phyloP scores from a whole-genome alignment of 2,329 filamentous ascomycete genomes.

The Colletotrichum gigasporum region DNA sequence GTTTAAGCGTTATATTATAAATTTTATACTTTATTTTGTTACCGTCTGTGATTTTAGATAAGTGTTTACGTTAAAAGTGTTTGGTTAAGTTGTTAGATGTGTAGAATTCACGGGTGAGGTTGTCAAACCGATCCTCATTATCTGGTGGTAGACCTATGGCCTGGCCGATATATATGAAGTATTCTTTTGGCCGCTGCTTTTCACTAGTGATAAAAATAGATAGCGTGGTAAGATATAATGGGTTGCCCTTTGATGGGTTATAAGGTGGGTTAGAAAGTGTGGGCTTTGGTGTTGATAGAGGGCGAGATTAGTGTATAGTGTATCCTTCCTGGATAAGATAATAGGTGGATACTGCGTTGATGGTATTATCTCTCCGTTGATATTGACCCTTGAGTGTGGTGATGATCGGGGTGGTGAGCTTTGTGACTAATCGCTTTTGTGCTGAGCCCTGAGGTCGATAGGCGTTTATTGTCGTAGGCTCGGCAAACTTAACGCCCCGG shows the following conservation, averaged over 20 bases:
- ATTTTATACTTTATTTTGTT: slow-evolving; percentile 5
- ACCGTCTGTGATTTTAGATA: slow-evolving; percentile 5
- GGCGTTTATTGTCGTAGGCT: slow-evolving; percentile 4
- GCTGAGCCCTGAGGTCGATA: slow-evolving; percentile 24
- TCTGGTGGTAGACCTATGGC: too few species aligned
- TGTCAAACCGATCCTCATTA: too few species aligned
- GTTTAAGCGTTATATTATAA: slow-evolving; percentile 10
- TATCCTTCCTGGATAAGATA: slow-evolving; percentile 25
- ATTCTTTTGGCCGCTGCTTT: slow-evolving; percentile 20
- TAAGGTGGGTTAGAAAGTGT: neutral
- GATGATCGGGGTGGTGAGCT: slow-evolving; percentile 23
- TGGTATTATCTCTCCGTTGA: slow-evolving; percentile 24
- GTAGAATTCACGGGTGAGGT: too few species aligned
- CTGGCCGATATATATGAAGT: slow-evolving; percentile 28
- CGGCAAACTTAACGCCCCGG: slow-evolving; percentile 29
- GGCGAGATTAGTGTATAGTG: neutral
- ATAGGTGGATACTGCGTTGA: slow-evolving; percentile 26
- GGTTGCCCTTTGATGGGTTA: neutral
- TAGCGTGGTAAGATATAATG: slow-evolving; percentile 1
- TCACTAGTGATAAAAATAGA: slow-evolving; percentile 22
- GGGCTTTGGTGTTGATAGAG: neutral
- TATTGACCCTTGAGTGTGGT: slow-evolving; percentile 29
- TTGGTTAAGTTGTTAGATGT: slow-evolving; percentile 21
- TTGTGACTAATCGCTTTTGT: slow-evolving; percentile 29
- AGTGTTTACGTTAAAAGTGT: slow-evolving; percentile 27